Evolutionary conservation across 164 flowering plant species (phyloP).

Genomic region (Tetrastigma voinierianum): DNA sequence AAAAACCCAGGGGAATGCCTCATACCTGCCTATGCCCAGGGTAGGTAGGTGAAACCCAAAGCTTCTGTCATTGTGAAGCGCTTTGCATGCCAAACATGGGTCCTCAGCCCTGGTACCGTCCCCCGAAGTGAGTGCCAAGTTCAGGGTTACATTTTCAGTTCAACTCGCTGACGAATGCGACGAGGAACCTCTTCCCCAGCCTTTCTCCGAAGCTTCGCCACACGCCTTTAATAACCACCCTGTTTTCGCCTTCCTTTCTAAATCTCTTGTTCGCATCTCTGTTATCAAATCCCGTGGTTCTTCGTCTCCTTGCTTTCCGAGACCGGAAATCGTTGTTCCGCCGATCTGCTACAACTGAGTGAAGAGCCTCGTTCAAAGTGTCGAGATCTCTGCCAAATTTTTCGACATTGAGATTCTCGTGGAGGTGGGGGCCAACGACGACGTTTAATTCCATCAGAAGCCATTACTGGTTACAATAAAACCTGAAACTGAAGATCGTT

Average conservation of each 20-base stretch:
- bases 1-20: slow-evolving; percentile 2
- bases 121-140: slow-evolving; percentile 50
- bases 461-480: slow-evolving; percentile 12
- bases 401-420: slow-evolving; percentile 46
- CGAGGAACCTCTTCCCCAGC: slow-evolving; percentile 42
- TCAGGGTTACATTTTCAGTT: slow-evolving; percentile 52
- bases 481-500: neutral
- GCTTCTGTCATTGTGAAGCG: slow-evolving; percentile 73
- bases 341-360: slow-evolving; percentile 47
- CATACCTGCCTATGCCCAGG: slow-evolving; percentile 90
- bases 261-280: slow-evolving; percentile 29
- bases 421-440: slow-evolving; percentile 40
- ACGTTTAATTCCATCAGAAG: slow-evolving; percentile 18
- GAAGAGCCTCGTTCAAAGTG: slow-evolving; percentile 67
- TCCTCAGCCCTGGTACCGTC: slow-evolving; percentile 90
- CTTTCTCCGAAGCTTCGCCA: slow-evolving; percentile 17
- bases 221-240: slow-evolving; percentile 15
- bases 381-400: slow-evolving; percentile 69
- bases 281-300: slow-evolving; percentile 65
- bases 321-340: slow-evolving; percentile 56
- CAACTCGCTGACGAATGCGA: slow-evolving; percentile 46
- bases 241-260: slow-evolving; percentile 33
- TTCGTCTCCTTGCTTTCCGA: slow-evolving; percentile 60
- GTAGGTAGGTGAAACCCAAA: slow-evolving; percentile 86
- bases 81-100: slow-evolving; percentile 96